These are phyloP conservation scores for Sphagnum tenellum DNA, from an alignment of 225 moss, liverwort and hornwort genomes.

Conservation along the genomic window DNA sequence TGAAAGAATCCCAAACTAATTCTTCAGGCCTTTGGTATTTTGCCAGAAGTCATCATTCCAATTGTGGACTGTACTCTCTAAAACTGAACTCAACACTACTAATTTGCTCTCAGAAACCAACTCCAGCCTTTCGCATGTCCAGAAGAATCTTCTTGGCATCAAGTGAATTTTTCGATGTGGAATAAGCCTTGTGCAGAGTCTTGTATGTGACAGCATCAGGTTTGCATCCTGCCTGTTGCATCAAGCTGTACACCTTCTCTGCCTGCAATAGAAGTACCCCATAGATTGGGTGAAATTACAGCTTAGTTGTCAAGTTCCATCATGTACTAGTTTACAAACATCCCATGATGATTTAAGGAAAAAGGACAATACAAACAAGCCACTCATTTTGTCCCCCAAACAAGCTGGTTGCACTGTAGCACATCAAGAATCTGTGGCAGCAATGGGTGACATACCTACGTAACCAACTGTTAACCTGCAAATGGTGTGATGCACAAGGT, in stretches of 20 bases:
- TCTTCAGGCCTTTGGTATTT: too few species aligned
- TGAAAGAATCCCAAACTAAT: too few species aligned
- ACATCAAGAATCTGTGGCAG: neutral
- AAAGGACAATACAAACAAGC: neutral
- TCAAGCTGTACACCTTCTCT: conserved; percentile 38
- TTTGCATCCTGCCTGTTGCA: conserved; percentile 46
- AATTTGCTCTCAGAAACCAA: conserved; percentile 12
- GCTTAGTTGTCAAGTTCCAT: neutral
- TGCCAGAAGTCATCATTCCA: too few species aligned
- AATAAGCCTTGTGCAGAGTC: conserved; percentile 37
- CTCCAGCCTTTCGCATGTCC: conserved; percentile 62
- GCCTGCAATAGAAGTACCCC: conserved; percentile 21
- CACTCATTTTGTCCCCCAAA: neutral
- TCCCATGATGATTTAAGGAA: neutral
- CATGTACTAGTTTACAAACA: neutral
- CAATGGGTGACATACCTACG: neutral
- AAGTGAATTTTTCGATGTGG: conserved; percentile 27
- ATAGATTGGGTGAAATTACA: neutral
- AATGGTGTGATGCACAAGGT: neutral
- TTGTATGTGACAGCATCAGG: conserved; percentile 43
- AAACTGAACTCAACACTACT: too few species aligned
- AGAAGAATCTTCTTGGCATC: conserved; percentile 56
- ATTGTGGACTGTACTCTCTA: too few species aligned
- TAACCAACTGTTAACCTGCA: too few species aligned
- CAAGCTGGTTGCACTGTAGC: neutral